Evolutionary conservation across 768 basidiomycete species (phyloP).

Genomic region (Xerocomus spinulosus): DNA sequence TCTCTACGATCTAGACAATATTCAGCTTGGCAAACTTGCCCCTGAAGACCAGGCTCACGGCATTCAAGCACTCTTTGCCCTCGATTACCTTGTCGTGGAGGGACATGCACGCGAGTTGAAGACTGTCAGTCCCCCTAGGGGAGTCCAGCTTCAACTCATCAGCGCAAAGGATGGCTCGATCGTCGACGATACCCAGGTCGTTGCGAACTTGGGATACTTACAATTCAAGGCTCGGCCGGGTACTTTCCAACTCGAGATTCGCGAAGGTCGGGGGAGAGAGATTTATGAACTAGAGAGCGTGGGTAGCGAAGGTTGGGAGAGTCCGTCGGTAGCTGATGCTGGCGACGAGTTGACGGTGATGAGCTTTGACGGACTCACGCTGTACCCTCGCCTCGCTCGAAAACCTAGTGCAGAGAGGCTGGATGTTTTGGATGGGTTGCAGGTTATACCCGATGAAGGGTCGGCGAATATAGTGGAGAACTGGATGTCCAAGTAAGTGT

Average conservation of each 20-base stretch:
- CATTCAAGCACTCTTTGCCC: slow-evolving; percentile 75
- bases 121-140: slow-evolving; percentile 72
- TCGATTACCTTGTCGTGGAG: slow-evolving; percentile 90
- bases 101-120: slow-evolving; percentile 82
- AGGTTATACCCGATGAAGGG: slow-evolving; percentile 26
- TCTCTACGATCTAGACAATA: slow-evolving; percentile 91
- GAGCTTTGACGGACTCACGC: slow-evolving; percentile 84
- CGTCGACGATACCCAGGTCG: slow-evolving; percentile 86
- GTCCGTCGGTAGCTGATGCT: slow-evolving; percentile 58
- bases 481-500: slow-evolving; percentile 48
- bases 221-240: slow-evolving; percentile 95
- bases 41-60: slow-evolving; percentile 47
- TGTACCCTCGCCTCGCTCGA: slow-evolving; percentile 76
- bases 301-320: slow-evolving; percentile 87
- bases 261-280: slow-evolving; percentile 74
- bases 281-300: slow-evolving; percentile 82
- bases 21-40: slow-evolving; percentile 69
- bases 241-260: slow-evolving; percentile 76
- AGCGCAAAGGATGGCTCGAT: slow-evolving; percentile 34
- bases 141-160: slow-evolving; percentile 83
- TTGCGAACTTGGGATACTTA: slow-evolving; percentile 92
- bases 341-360: slow-evolving; percentile 78
- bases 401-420: slow-evolving; percentile 71
- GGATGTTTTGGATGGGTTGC: slow-evolving; percentile 66
- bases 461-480: slow-evolving; percentile 42